Base-by-base conservation (phyloP, 2,329 filamentous ascomycete genomes). In the Waltergamsia citrina region DNA sequence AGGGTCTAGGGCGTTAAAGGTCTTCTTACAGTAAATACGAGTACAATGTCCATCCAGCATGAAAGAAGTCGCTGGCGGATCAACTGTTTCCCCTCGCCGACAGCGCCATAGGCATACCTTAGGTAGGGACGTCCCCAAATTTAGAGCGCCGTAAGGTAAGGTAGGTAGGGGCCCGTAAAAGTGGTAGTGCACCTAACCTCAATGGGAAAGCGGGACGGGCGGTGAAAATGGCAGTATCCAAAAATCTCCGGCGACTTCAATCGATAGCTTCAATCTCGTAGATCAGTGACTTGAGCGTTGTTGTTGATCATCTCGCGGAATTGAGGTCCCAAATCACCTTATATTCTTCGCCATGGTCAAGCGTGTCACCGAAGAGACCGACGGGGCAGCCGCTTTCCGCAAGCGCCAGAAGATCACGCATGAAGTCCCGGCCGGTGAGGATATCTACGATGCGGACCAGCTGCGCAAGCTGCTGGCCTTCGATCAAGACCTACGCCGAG, bases 381-480 rank as follows among this genome's bases (percentile, higher is more conserved):
- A 69, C 39, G 59, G 56, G 33, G 56, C 53, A 23, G 53, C 55
- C 6, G 57, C 54, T 21, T 58, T 60, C 20, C 58, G 66, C 17
- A 76, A 77, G 51, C 67, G 71, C 41, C 66, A 67, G 40, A 74
- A 72, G 50, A 57, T 70, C n/a, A 59, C 65, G 5, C 69, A 75
- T 42, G 68, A 76, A 38, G 54, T 66, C 2, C 70, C 74, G 11
- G 69, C 73, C 3, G 70, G 68, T 9, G 76, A 81, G 43, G 72
- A 80, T 24, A 66, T 85, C 30, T 60, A 66, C 32, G 75, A 75
- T 24, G 69, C 71, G 41, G 68, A 74, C 34, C 81, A 92, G 50
- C 65, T 92, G 39, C 72, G 71, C 48, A 68, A 77, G 39, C 65
- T 86, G 29, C 67, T 92, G 26, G 59, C 67, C 36, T 87, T 87